phyloP scores from a whole-genome alignment of 352 stramenopile species.

The Phytophthora hibernalis region DNA sequence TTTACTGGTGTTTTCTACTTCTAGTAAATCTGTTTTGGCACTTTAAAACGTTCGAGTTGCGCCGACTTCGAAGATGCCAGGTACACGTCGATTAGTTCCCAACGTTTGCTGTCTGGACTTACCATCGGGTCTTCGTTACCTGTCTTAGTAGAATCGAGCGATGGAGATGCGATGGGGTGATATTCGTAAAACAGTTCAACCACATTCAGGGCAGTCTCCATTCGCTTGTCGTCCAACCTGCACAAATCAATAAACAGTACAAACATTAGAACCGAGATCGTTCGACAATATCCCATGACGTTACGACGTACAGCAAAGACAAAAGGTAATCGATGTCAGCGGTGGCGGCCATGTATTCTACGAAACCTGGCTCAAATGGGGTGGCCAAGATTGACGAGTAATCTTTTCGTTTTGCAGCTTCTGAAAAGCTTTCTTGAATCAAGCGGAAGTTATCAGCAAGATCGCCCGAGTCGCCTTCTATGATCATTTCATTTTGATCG shows the following conservation, averaged over 20 bases:
- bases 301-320: conserved; percentile 33
- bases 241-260: conserved; percentile 5
- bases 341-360: conserved; percentile 58
- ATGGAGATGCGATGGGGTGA: conserved; percentile 22
- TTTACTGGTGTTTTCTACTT: background rate
- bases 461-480: conserved; percentile 19
- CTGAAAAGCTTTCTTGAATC: conserved; percentile 47
- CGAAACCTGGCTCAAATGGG: conserved; percentile 51
- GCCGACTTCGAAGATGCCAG: conserved; percentile 26
- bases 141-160: background rate
- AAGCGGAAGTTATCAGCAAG: conserved; percentile 47
- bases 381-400: conserved; percentile 37
- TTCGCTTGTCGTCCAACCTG: conserved; percentile 51
- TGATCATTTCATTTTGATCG: conserved; percentile 8
- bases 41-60: conserved; percentile 24
- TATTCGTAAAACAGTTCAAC: conserved; percentile 57
- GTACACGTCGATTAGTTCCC: conserved; percentile 32
- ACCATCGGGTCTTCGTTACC: background rate
- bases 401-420: conserved; percentile 41
- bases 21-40: conserved; percentile 11
- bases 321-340: conserved; percentile 42
- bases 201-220: conserved; percentile 39
- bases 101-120: conserved; percentile 13
- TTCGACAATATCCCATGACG: background rate
- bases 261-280: conserved; percentile 4